Evolutionary conservation across 2,329 filamentous ascomycete genomes (phyloP).

Genomic region (Claviceps quebecensis): DNA sequence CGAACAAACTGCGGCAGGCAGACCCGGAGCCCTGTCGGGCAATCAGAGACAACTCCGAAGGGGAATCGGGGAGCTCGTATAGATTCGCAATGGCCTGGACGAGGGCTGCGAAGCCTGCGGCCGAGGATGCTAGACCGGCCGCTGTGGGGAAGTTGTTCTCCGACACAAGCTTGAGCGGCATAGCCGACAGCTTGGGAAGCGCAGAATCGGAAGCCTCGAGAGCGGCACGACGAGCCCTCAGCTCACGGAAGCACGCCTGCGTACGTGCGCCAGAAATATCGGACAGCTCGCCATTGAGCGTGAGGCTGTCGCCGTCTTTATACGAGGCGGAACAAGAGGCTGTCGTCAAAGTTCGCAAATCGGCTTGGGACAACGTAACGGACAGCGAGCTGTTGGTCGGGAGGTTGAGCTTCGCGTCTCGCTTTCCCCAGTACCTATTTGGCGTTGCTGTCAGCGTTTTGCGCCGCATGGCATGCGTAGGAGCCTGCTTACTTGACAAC

Average conservation of each 20-base stretch:
- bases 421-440: constrained; percentile 81
- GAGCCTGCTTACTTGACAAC: constrained; percentile 66
- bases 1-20: constrained; percentile 84
- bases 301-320: constrained; percentile 52
- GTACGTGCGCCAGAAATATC: constrained; percentile 80
- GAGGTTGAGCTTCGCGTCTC: constrained; percentile 83
- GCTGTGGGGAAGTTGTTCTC: constrained; percentile 99
- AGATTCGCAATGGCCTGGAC: constrained; percentile 83
- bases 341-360: constrained; percentile 90
- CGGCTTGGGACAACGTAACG: constrained; percentile 86
- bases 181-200: constrained; percentile 66
- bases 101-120: constrained; percentile 54
- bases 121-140: constrained; percentile 67
- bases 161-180: constrained; percentile 74
- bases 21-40: constrained; percentile 90
- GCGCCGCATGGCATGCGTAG: background rate
- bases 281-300: constrained; percentile 70
- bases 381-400: constrained; percentile 97
- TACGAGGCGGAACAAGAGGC: constrained; percentile 74
- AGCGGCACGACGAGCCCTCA: constrained; percentile 60
- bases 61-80: constrained; percentile 69
- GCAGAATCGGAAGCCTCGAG: constrained; percentile 59
- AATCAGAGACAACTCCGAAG: constrained; percentile 74
- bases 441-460: constrained; percentile 1
- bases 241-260: constrained; percentile 84